Evolutionary conservation across 2,329 filamentous ascomycete genomes (phyloP).

Genomic region (Diaporthe destruens): DNA sequence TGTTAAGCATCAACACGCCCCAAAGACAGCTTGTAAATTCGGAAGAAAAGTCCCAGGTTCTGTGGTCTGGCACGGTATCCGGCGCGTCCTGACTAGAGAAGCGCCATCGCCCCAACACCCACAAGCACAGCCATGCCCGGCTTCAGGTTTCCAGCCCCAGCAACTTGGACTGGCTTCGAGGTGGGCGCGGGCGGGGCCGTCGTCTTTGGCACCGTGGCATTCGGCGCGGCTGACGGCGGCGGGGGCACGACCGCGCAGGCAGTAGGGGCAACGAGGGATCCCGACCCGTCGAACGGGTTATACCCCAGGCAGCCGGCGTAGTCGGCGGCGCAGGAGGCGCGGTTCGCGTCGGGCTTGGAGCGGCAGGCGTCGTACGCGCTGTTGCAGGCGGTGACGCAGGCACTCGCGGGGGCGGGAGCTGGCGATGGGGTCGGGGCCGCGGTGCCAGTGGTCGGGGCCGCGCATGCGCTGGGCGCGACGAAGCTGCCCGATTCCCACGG

Average conservation of each 20-base stretch:
- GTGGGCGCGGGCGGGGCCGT: not conserved
- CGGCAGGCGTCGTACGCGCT: not conserved
- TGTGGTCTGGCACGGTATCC: too few relatives aligned
- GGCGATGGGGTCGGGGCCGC: not conserved
- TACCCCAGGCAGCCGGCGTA: slow-evolving; percentile 2
- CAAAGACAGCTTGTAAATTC: too few relatives aligned
- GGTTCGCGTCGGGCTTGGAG: slow-evolving; percentile 3
- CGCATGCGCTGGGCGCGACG: not conserved
- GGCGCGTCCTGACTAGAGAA: not conserved
- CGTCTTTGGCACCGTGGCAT: not conserved
- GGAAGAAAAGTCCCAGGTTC: not conserved
- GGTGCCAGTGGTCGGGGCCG: not conserved
- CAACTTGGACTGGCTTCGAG: slow-evolving; percentile 6
- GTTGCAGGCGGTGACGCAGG: not conserved
- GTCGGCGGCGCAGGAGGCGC: not conserved
- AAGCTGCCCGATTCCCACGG: not conserved
- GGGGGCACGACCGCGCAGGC: not conserved
- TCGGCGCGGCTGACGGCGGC: not conserved
- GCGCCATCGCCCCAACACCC: not conserved
- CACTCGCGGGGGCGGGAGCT: not conserved
- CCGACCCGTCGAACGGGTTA: not conserved
- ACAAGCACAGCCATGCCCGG: slow-evolving; percentile 9
- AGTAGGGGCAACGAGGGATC: slow-evolving; percentile 7
- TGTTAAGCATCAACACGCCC: too few relatives aligned
- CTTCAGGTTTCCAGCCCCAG: slow-evolving; percentile 14